Evolutionary conservation across 2,329 filamentous ascomycete genomes (phyloP).

Genomic region (Clathrospora elynae): DNA sequence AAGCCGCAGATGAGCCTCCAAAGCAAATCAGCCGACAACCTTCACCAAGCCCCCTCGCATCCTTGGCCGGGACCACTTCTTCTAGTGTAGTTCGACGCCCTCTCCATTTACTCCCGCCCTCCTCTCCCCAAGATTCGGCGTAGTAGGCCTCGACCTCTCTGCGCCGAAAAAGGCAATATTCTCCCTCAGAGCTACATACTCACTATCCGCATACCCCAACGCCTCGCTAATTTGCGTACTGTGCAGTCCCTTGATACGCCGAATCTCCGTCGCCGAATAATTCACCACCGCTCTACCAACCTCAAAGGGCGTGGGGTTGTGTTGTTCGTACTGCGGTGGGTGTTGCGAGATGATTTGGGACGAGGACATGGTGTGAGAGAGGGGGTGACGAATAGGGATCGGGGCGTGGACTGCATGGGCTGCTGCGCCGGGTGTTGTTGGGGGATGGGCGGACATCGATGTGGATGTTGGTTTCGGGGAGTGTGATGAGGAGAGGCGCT

Average conservation of each 20-base stretch:
- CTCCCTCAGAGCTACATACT: constrained; percentile 88
- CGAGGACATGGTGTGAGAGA: constrained; percentile 22
- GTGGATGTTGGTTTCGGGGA: constrained; percentile 6
- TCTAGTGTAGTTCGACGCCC: constrained; percentile 11
- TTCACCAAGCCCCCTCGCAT: no score
- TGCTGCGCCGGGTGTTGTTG: constrained; percentile 21
- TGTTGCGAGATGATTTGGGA: constrained; percentile 19
- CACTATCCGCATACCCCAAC: constrained; percentile 89
- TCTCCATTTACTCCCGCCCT: constrained; percentile 9
- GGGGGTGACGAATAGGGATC: constrained; percentile 25
- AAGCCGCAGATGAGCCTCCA: no score
- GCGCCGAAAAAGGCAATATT: constrained; percentile 76
- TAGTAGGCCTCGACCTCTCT: constrained; percentile 47
- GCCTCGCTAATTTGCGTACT: constrained; percentile 80
- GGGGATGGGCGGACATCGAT: constrained; percentile 10
- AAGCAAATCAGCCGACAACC: no score
- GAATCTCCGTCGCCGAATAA: constrained; percentile 85
- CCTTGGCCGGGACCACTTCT: no score
- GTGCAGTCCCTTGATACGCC: constrained; percentile 79
- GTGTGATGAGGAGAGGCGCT: constrained; percentile 51
- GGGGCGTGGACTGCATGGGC: constrained; percentile 26
- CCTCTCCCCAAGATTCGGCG: constrained; percentile 36
- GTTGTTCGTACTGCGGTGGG: constrained; percentile 36
- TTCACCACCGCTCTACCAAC: constrained; percentile 91
- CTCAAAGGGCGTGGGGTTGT: constrained; percentile 59